phyloP scores from a whole-genome alignment of 257 asterid species.

The Haberlea rhodopensis region DNA sequence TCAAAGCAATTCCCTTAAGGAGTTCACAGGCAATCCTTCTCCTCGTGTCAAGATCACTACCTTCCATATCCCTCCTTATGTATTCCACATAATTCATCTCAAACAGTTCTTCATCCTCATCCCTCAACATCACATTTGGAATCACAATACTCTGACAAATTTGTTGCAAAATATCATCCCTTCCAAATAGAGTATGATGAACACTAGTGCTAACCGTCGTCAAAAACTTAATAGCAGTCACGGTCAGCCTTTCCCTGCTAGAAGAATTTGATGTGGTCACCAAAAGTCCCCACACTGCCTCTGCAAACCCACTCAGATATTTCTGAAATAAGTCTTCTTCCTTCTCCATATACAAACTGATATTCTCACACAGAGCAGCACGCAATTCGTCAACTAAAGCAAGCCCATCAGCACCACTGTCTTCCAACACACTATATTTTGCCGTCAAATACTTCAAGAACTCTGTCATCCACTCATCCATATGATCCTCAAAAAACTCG shows the following conservation, averaged over 20 bases:
- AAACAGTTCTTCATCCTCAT: slow-evolving; percentile 93
- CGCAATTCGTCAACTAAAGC: slow-evolving; percentile 74
- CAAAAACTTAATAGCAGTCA: slow-evolving; percentile 84
- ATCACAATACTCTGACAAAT: slow-evolving; percentile 78
- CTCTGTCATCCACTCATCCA: slow-evolving; percentile 91
- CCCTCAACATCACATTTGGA: slow-evolving; percentile 94
- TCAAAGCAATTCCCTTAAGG: slow-evolving; percentile 81
- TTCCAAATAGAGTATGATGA: slow-evolving; percentile 71
- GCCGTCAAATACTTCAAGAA: slow-evolving; percentile 67
- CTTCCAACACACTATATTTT: slow-evolving; percentile 64
- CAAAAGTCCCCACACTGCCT: slow-evolving; percentile 85
- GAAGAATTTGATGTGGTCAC: slow-evolving; percentile 62
- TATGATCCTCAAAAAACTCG: slow-evolving; percentile 83
- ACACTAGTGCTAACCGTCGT: slow-evolving; percentile 78
- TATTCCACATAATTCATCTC: slow-evolving; percentile 90
- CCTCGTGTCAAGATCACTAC: slow-evolving; percentile 93
- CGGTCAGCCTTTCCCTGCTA: slow-evolving; percentile 71
- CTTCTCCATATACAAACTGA: slow-evolving; percentile 75
- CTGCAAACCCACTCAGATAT: slow-evolving; percentile 73
- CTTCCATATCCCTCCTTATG: slow-evolving; percentile 96
- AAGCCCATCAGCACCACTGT: slow-evolving; percentile 67
- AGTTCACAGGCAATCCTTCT: slow-evolving; percentile 98
- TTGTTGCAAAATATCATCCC: slow-evolving; percentile 75
- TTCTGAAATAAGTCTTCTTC: slow-evolving; percentile 73
- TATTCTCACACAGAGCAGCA: slow-evolving; percentile 85